A percentile compares a stretch with the other conserved stretches of the same genome.
Conservation (phyloP, 345 rosid species). For the Carallia brachiata region DNA sequence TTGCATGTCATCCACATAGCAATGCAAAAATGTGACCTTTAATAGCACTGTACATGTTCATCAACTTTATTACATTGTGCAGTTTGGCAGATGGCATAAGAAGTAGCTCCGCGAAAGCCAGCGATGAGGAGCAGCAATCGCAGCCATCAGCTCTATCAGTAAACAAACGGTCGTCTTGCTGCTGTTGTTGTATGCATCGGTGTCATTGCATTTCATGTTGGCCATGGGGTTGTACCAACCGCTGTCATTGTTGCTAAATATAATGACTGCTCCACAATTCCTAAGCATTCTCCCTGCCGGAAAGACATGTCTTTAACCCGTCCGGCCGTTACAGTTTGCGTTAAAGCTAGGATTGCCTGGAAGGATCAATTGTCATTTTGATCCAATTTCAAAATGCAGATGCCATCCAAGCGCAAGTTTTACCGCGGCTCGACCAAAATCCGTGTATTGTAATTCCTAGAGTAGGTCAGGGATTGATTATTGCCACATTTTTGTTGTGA, state of each 20-base stretch:
- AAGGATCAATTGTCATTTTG: no score
- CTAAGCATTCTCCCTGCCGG: no score
- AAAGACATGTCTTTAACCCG: no score
- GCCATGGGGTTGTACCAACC: constrained; percentile 23
- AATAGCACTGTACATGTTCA: not conserved
- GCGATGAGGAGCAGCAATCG: constrained; percentile 19
- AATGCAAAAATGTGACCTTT: not conserved
- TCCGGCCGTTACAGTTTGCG: no score
- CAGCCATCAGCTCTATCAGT: constrained; percentile 8
- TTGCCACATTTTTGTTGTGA: no score
- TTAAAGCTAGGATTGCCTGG: no score
- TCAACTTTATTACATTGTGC: constrained; percentile 11
- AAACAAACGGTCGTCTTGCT: constrained; percentile 16
- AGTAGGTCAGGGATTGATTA: no score
- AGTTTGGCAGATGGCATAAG: constrained; percentile 37
- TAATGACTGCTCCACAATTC: not conserved
- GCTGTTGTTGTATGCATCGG: constrained; percentile 16
- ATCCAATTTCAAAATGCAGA: no score
- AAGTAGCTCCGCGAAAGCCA: constrained; percentile 16
- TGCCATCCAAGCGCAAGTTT: no score
- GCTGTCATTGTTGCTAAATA: constrained; percentile 10
- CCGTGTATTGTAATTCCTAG: no score
- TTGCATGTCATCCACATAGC: not conserved
- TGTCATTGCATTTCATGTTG: constrained; percentile 32
- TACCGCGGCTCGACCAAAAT: no score